Evolutionary conservation across 371 early-diverging fungal genomes (phyloP), one percentile per base, ranked within the genome.

Genomic region (Paramicrosporidium saccamoebae): DNA sequence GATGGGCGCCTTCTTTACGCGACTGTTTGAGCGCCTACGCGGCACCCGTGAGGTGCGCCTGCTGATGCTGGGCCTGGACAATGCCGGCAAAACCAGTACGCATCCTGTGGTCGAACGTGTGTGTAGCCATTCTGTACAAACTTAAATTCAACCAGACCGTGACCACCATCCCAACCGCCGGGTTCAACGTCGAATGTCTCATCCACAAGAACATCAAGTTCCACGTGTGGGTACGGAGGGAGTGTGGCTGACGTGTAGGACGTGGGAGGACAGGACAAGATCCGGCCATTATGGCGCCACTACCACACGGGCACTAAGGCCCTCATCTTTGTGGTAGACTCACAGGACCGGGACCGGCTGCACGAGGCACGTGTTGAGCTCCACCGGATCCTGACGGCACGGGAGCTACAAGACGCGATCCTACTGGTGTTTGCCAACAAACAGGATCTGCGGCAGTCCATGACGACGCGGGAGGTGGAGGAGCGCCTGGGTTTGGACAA

Each of bases 71-170:
- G 90, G 90, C 16, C 57, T 78, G 24, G 86, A 88, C 46, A 74
- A 73, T 25, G 77, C 86, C 16, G 90, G 90, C 26, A 88, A 88
- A 46, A 88, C 81, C 17, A 77, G 72, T 21, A 72, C 66, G 36
- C 61, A 65, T 11, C 59, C 60, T 16, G 58, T 65, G 22, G 36
- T 59, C 11, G 62, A 7, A 5, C 9, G 5, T 12, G 23, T 18
- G 24, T 15, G 18, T 33, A 65, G 68, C 79, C 10, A 68, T 88
- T 21, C 50, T 88, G 21, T 68, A 74, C 41, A 69, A 68, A 40
- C 53, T 82, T 13, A 75, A 79, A 37, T 42, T 72, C 13, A 64
- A 67, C 41, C 65, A 69, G 43, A 57, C 61, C 2, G 68, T 73
- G 12, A 68, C 66, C 8, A 77, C 78, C 11, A 71, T 77, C 20